These are phyloP conservation scores for Neocucurbitaria cava DNA, from an alignment of 2,329 filamentous ascomycete genomes.

Conservation along the genomic window DNA sequence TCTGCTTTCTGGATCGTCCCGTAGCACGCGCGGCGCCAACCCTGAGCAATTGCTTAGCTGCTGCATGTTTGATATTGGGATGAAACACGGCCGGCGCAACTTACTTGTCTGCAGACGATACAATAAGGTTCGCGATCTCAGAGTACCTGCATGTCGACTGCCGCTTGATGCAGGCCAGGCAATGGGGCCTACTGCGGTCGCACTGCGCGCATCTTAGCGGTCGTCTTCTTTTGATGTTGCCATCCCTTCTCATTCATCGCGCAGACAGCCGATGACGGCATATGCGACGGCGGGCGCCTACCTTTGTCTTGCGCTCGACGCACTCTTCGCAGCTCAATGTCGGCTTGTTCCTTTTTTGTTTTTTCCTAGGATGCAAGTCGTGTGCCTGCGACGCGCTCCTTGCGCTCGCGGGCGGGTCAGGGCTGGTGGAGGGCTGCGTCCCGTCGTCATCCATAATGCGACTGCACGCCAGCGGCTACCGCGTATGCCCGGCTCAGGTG, in stretches of 20 bases:
- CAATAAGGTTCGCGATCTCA: conserved; percentile 75
- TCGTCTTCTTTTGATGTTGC: no score
- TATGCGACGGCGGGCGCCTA: conserved; percentile 44
- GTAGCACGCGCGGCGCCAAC: conserved; percentile 34
- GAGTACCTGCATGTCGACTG: conserved; percentile 79
- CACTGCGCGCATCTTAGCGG: conserved; percentile 61
- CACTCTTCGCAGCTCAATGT: conserved; percentile 81
- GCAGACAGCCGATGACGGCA: neutral
- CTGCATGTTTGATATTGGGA: neutral
- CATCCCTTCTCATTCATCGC: conserved; percentile 1
- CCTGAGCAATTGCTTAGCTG: conserved; percentile 34
- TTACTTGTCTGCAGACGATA: conserved; percentile 64
- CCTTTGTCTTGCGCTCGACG: conserved; percentile 83
- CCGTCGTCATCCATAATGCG: conserved; percentile 20
- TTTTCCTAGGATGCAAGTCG: conserved; percentile 63
- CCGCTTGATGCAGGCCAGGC: conserved; percentile 71
- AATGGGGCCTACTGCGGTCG: conserved; percentile 70
- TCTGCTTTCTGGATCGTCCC: conserved; percentile 36
- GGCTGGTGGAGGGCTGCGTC: conserved; percentile 27
- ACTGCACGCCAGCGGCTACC: conserved; percentile 7
- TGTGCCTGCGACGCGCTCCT: conserved; percentile 17
- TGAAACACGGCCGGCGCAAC: neutral
- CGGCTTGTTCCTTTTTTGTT: conserved; percentile 85
- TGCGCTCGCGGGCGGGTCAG: conserved; percentile 20
- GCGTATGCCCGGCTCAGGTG: conserved; percentile 4